A percentile compares a stretch with the other conserved stretches of the same genome.
Evolutionary conservation across 176 grass and related monocot genomes (phyloP).

Genomic region (Avena insularis): DNA sequence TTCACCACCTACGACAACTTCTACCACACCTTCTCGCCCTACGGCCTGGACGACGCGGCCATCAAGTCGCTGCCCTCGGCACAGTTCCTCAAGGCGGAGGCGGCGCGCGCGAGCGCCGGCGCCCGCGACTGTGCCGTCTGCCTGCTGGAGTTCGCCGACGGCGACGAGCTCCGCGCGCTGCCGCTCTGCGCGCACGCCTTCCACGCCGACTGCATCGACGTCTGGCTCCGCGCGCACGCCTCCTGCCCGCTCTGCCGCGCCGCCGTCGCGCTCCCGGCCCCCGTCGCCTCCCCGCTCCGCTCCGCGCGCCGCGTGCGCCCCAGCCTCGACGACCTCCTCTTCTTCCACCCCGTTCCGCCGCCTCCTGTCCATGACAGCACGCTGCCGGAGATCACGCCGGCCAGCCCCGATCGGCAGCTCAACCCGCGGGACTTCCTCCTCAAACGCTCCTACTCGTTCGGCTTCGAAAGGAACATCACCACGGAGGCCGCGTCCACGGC

Average conservation of each 20-base stretch:
- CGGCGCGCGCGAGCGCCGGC: conserved; percentile 49
- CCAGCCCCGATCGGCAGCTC: conserved; percentile 46
- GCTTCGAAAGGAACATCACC: conserved; percentile 73
- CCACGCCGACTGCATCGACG: conserved; percentile 94
- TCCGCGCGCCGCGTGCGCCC: conserved; percentile 57
- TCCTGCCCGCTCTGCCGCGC: conserved; percentile 88
- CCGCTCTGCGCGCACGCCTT: conserved; percentile 89
- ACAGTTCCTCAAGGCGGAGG: conserved; percentile 54
- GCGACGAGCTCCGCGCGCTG: conserved; percentile 78
- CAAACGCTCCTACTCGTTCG: conserved; percentile 86
- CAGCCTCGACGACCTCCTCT: conserved; percentile 82
- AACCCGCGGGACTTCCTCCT: conserved; percentile 64
- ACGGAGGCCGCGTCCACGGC: conserved; percentile 64
- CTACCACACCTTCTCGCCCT: conserved; percentile 73
- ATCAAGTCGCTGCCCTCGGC: conserved; percentile 88
- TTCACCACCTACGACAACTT: conserved; percentile 56
- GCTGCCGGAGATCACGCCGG: conserved; percentile 54
- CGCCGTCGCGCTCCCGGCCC: conserved; percentile 56
- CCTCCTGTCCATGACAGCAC: background rate
- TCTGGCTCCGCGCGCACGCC: conserved; percentile 87
- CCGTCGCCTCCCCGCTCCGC: conserved; percentile 48
- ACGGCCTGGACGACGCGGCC: conserved; percentile 75
- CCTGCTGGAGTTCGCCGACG: conserved; percentile 90
- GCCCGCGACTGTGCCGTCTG: conserved; percentile 84
- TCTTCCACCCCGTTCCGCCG: conserved; percentile 58